Evolutionary conservation across 441 rosid species (phyloP), one percentile per base, ranked within the genome.

Genomic region (Populus hybrid): DNA sequence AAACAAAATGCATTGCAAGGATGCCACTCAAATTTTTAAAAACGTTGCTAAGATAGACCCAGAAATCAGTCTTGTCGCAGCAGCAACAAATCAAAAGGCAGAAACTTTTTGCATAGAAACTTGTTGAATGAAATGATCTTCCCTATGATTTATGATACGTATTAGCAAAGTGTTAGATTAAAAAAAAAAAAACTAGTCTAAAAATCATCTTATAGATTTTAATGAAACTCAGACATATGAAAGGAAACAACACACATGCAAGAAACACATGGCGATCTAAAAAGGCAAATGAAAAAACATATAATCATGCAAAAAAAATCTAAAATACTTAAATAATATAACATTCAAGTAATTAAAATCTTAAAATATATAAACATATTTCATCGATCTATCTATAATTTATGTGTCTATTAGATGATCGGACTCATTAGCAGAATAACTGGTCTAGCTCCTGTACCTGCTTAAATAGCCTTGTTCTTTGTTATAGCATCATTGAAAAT

Each of bases 401-500:
- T 28, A 28, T 28, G 30, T 28, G 3, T 28, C 30, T 28, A 28
- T 28, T 28, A 2, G 30, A 28, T 28, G 30, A 28, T 26, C 28
- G 28, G 28, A 2, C 30, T 28, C 30, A 28, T 28, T 0, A 28
- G 2, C 30, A 28, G 3, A 28, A 28, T 28, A 2, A 28, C 3
- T 28, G 30, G 3, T 28, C 30, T 2, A 28, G 30, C 30, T 28
- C 30, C 2, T 28, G 9, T 9, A 36, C 9, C 40, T 36, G 0
- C 10, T 36, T 36, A 0, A 8, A 2, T 36, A 9, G 0, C 0
- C 0, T 36, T 36, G 40, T 36, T 36, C 40, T 36, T 0, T 38
- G 0, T 0, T 0, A 38, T 0, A 38, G 0, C 42, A 38, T 9
- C 0, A 9, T 9, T 0, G 4, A 38, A 2, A 9, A 0, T 38